Percentiles rank a stretch among this genome's conserved stretches.
These are phyloP conservation scores for Gnaphalium uliginosum DNA, from an alignment of 129 eudicot species.

Conservation along the genomic window DNA sequence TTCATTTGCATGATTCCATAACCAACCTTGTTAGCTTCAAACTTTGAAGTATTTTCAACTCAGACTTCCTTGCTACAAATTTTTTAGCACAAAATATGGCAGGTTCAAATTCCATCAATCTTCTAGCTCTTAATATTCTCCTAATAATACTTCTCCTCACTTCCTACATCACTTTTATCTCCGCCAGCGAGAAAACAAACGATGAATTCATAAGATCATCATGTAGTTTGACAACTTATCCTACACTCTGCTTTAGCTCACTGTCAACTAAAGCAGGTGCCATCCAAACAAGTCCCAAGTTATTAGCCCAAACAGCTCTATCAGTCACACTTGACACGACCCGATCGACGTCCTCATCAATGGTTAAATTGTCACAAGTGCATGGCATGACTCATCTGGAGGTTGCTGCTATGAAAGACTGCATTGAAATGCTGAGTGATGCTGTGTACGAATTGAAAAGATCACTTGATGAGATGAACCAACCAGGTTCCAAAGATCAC, in stretches of 20 bases:
- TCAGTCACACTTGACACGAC: slow-evolving; percentile 41
- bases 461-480: slow-evolving; percentile 45
- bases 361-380: slow-evolving; percentile 35
- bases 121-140: neutral
- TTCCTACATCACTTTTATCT: slow-evolving; percentile 18
- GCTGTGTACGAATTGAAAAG: slow-evolving; percentile 33
- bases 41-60: neutral
- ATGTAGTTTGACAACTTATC: slow-evolving; percentile 47
- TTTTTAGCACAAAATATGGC: slow-evolving; percentile 3
- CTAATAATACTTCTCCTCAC: slow-evolving; percentile 6
- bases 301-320: slow-evolving; percentile 41
- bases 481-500: slow-evolving; percentile 24
- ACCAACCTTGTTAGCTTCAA: slow-evolving; percentile 5
- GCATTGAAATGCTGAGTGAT: slow-evolving; percentile 46
- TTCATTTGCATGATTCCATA: slow-evolving; percentile 1
- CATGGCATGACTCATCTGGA: slow-evolving; percentile 41
- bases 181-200: slow-evolving; percentile 23
- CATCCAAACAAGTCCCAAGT: slow-evolving; percentile 42
- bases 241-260: slow-evolving; percentile 46
- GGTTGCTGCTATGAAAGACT: slow-evolving; percentile 45
- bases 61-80: neutral
- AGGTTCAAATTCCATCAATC: slow-evolving; percentile 4
- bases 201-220: slow-evolving; percentile 45
- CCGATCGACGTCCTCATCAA: slow-evolving; percentile 34
- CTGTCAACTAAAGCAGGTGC: slow-evolving; percentile 35